phyloP scores from a whole-genome alignment of 257 asterid genomes.

The Petunia secreta region DNA sequence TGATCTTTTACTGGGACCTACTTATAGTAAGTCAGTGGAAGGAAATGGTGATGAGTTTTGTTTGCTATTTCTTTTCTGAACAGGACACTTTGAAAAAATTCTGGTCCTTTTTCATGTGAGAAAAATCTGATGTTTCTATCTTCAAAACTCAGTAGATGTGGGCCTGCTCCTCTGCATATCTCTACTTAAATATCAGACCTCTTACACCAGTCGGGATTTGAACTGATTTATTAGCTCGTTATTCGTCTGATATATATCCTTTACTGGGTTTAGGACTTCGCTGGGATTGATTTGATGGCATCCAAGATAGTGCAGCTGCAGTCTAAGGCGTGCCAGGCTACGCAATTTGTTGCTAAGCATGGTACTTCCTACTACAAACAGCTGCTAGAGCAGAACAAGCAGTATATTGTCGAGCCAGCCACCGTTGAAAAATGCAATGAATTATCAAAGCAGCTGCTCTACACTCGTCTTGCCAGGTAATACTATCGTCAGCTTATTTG shows the following conservation, averaged over 20 bases:
- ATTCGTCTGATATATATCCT: background rate
- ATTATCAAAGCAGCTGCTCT: conserved; percentile 49
- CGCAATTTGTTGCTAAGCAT: conserved; percentile 41
- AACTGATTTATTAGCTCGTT: background rate
- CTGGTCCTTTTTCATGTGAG: background rate
- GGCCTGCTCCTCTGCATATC: background rate
- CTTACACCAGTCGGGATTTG: background rate
- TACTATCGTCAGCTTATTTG: conserved; percentile 12
- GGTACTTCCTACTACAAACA: conserved; percentile 46
- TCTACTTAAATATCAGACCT: background rate
- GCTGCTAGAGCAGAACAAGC: conserved; percentile 48
- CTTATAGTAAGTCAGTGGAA: background rate
- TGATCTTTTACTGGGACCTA: background rate
- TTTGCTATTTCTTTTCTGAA: background rate
- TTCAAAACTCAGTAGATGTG: background rate
- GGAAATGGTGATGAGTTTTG: background rate
- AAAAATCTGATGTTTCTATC: background rate
- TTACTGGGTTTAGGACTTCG: background rate
- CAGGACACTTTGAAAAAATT: background rate
- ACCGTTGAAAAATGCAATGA: conserved; percentile 54
- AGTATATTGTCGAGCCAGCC: conserved; percentile 50
- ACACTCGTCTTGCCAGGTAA: conserved; percentile 61
- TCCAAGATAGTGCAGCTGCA: conserved; percentile 45
- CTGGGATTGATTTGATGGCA: conserved; percentile 46
- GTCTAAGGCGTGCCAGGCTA: conserved; percentile 47